These are phyloP conservation scores for Mesembryanthemum crystallinum DNA, from an alignment of 148 eudicot species.

Conservation along the genomic window DNA sequence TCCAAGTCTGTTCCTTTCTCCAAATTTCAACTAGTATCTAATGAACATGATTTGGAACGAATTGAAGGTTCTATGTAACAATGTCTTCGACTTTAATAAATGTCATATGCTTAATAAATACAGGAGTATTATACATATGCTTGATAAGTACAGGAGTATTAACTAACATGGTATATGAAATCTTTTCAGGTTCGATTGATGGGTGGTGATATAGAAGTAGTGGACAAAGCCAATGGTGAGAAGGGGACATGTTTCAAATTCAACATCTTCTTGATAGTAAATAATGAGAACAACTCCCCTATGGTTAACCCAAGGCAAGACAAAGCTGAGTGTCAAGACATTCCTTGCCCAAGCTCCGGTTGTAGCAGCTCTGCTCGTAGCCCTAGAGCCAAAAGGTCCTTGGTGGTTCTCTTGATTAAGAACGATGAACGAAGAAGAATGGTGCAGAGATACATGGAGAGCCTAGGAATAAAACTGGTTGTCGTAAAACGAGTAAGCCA, in stretches of 20 bases:
- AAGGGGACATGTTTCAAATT: slow-evolving; percentile 73
- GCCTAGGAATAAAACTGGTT: slow-evolving; percentile 45
- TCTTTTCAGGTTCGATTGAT: slow-evolving; percentile 69
- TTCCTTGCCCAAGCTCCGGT: slow-evolving; percentile 15
- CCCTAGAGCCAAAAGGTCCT: slow-evolving; percentile 42
- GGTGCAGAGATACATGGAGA: slow-evolving; percentile 48
- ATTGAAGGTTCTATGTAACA: too few relatives aligned
- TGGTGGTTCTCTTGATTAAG: slow-evolving; percentile 54
- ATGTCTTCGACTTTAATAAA: too few relatives aligned
- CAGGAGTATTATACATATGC: too few relatives aligned
- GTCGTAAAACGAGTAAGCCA: slow-evolving; percentile 35
- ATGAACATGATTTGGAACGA: too few relatives aligned
- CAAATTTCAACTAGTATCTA: too few relatives aligned
- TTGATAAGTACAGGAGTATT: too few relatives aligned
- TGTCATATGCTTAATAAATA: too few relatives aligned
- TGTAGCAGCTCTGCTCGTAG: slow-evolving; percentile 23
- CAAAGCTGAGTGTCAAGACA: slow-evolving; percentile 9
- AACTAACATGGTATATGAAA: not conserved
- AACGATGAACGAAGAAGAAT: slow-evolving; percentile 46
- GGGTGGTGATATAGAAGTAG: slow-evolving; percentile 80
- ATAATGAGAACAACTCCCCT: slow-evolving; percentile 17
- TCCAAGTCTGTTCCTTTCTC: too few relatives aligned
- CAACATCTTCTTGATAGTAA: slow-evolving; percentile 42
- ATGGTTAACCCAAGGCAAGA: slow-evolving; percentile 12
- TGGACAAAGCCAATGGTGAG: slow-evolving; percentile 53